These are phyloP conservation scores for Trichoderma polysporum DNA, from an alignment of 2,329 filamentous ascomycete genomes.

Conservation along the genomic window DNA sequence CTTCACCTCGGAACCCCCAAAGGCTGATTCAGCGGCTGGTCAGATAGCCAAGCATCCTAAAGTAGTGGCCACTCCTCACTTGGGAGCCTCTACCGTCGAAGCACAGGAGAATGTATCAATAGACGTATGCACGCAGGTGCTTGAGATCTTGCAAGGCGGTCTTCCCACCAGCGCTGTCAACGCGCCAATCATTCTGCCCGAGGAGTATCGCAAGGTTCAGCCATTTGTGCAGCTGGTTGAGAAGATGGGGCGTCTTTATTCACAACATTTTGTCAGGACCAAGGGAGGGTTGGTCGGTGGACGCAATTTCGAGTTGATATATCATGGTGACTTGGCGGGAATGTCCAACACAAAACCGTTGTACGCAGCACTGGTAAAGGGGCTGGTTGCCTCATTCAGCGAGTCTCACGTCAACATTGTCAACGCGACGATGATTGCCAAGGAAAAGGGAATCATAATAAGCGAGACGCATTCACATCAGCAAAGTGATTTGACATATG, in stretches of 20 bases:
- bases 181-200: slow-evolving; percentile 75
- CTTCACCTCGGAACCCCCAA: slow-evolving; percentile 72
- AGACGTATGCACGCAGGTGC: slow-evolving; percentile 78
- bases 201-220: slow-evolving; percentile 75
- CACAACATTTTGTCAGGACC: slow-evolving; percentile 63
- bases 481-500: slow-evolving; percentile 61
- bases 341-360: slow-evolving; percentile 75
- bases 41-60: slow-evolving; percentile 66
- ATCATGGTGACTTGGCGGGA: slow-evolving; percentile 70
- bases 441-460: slow-evolving; percentile 74
- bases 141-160: slow-evolving; percentile 69
- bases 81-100: slow-evolving; percentile 77
- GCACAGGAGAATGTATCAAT: slow-evolving; percentile 82
- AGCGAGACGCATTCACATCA: slow-evolving; percentile 70
- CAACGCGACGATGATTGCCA: slow-evolving; percentile 73
- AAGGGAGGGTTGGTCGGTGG: slow-evolving; percentile 53
- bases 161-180: slow-evolving; percentile 77
- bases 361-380: slow-evolving; percentile 76
- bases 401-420: slow-evolving; percentile 76
- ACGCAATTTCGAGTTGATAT: slow-evolving; percentile 72
- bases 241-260: slow-evolving; percentile 76
- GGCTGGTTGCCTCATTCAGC: slow-evolving; percentile 67
- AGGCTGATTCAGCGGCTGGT: slow-evolving; percentile 53
- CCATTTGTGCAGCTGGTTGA: slow-evolving; percentile 76
- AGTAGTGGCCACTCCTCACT: slow-evolving; percentile 75